phyloP scores from a whole-genome alignment of 768 basidiomycete species.

The Clavulina sp. region DNA sequence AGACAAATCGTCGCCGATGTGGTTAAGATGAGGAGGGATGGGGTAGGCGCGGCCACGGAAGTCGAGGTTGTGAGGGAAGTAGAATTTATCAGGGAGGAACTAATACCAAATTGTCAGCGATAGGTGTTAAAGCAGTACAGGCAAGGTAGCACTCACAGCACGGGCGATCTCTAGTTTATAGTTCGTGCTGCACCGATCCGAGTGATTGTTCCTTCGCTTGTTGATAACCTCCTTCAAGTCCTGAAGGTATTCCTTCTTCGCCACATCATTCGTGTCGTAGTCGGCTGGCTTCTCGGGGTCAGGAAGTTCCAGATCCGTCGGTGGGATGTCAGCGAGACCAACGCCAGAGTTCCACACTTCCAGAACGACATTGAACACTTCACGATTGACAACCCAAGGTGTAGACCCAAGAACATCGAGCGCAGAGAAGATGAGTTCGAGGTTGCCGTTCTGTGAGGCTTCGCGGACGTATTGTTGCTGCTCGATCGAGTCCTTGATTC shows the following conservation, averaged over 20 bases:
- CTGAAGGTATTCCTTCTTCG: constrained; percentile 35
- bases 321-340: constrained; percentile 69
- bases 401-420: constrained; percentile 81
- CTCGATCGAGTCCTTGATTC: constrained; percentile 79
- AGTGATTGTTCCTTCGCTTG: constrained; percentile 64
- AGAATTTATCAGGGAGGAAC: constrained; percentile 80
- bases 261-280: constrained; percentile 34
- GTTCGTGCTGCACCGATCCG: constrained; percentile 81
- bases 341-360: constrained; percentile 78
- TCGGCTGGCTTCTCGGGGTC: constrained; percentile 43
- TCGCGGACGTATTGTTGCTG: constrained; percentile 61
- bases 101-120: constrained; percentile 16
- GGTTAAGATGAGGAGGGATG: constrained; percentile 85
- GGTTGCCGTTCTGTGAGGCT: constrained; percentile 53
- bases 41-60: constrained; percentile 97
- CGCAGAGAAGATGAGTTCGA: constrained; percentile 74
- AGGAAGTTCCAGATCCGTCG: constrained; percentile 41
- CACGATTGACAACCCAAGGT: constrained; percentile 75
- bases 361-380: constrained; percentile 51
- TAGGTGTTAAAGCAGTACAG: not conserved
- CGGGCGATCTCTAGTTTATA: constrained; percentile 95
- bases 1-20: constrained; percentile 86
- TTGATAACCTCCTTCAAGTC: constrained; percentile 38
- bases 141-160: constrained; percentile 36
- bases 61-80: constrained; percentile 90